Evolutionary conservation across 2,329 filamentous ascomycete species (phyloP).

Genomic region (Cordyceps cateniannulata): DNA sequence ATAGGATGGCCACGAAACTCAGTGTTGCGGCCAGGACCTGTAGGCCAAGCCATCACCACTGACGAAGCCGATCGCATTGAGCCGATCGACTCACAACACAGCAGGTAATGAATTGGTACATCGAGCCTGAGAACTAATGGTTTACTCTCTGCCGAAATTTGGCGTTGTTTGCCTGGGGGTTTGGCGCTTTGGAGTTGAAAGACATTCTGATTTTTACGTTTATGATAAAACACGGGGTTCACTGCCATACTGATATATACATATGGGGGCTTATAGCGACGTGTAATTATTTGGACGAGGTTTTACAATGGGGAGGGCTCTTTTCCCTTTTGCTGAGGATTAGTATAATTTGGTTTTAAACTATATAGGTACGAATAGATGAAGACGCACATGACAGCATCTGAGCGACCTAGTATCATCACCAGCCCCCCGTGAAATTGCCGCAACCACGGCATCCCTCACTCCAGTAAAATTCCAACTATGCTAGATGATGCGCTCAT

Average conservation of each 20-base stretch:
- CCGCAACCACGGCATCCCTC: no score
- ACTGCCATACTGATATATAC: background rate
- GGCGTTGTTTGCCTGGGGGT: background rate
- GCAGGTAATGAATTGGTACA: background rate
- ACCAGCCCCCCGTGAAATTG: no score
- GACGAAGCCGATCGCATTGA: constrained; percentile 1
- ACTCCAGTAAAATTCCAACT: no score
- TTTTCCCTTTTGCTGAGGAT: background rate
- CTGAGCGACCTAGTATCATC: no score
- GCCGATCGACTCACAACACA: background rate
- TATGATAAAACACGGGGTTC: background rate
- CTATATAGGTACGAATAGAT: no score
- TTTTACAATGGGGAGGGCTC: background rate
- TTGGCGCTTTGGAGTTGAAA: background rate
- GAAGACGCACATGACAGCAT: background rate
- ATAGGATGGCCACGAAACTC: constrained; percentile 31
- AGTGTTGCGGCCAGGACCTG: constrained; percentile 10
- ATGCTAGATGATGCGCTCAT: no score
- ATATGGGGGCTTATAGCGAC: background rate
- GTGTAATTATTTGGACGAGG: background rate
- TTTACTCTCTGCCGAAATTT: background rate
- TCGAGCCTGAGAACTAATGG: background rate
- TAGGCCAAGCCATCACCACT: background rate
- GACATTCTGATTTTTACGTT: background rate
- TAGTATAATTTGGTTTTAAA: no score